Evolutionary conservation across 1,139 yeast genomes (phyloP), one percentile per base, ranked within the genome.

Genomic region (Lodderomyces metapsilosis): DNA sequence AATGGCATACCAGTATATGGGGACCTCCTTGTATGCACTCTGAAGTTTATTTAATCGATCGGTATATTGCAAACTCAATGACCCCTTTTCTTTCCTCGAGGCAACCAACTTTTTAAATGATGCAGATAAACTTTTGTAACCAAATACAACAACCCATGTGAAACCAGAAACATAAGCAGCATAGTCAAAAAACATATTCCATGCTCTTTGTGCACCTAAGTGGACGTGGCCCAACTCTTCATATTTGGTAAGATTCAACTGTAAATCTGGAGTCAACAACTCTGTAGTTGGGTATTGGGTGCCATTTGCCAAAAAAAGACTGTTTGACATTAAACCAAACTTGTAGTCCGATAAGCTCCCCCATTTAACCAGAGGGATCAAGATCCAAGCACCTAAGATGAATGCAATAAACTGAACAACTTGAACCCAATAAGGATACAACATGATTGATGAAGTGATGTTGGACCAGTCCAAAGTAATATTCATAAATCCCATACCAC

Each of bases 121-220:
- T 9, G 37, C 33, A 13, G 47, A 44, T 23, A 59, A 40, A 24
- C 52, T 49, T 12, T 51, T 52, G 52, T 57, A 63, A 8, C 76
- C 69, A 57, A 64, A 71, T 31, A 70, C 45, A 23, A 67, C 49
- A 15, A 74, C 68, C 80, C 80, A 75, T 1, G 65, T 59, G n/a
- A 74, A 51, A 0, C 80, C 79, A 50, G 76, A 68, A 1, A 70
- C 51, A 48, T 74, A 75, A 0, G 79, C 74, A 2, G 79, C 80
- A 47, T 71, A 75, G 48, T 74, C 81, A 46, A 75, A 75, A 44
- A 76, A 74, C 54, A 73, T 72, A 47, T 71, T 71, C 74, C 78
- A 71, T 1, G 72, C 68, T 42, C 76, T 57, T 52, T 74, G 79
- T 5, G 75, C 65, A 0, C 80, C 79, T 22, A 62, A 43, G 38